Evolutionary conservation across 768 basidiomycete species (phyloP), one percentile per base, ranked within the genome.

Genomic region (Royoungia palumana): DNA sequence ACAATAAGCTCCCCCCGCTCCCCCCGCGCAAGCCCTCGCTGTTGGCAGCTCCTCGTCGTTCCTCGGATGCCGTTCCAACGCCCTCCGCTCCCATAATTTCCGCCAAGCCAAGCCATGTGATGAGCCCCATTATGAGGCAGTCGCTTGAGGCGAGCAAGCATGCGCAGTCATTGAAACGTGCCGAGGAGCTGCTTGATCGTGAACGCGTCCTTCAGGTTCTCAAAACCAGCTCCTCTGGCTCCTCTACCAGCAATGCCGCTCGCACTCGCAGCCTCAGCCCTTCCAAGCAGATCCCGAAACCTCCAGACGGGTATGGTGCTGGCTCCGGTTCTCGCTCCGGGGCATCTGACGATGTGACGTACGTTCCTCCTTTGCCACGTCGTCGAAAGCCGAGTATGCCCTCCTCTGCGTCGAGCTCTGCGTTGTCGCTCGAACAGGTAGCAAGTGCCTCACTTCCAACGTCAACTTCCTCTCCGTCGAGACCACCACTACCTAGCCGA

Each of bases 121-220:
- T 80, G 20, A 84, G 81, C 11, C 74, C 77, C 0, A 68, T 87
- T n/a, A 87, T 87, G 70, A 77, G 78, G 50, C 87, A 89, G 64
- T 82, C 80, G 19, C 69, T 91, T 1, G 81, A 85, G 44, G 89
- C 89, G 6, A 82, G 79, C 49, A 86, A 87, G 58, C 77, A 79
- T 0, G 88, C 79, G 1, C 82, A 87, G 63, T 77, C 76, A 5
- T 71, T 87, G 66, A 87, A 88, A 65, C 78, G 79, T 41, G 82
- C 79, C 0, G 83, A 89, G 57, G 80, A 79, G 35, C 74, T 78
- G 53, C 71, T 87, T 16, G 85, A 87, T 63, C 78, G 80, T 54
- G 83, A 85, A 60, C 73, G 87, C 10, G 77, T 88, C 17, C 70
- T 88, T 51, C 79, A 83, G 63, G 81, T 90, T 11, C 72, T 90